phyloP scores from a whole-genome alignment of 2,329 filamentous ascomycete genomes.

The Hawksworthiomyces lignivorus region DNA sequence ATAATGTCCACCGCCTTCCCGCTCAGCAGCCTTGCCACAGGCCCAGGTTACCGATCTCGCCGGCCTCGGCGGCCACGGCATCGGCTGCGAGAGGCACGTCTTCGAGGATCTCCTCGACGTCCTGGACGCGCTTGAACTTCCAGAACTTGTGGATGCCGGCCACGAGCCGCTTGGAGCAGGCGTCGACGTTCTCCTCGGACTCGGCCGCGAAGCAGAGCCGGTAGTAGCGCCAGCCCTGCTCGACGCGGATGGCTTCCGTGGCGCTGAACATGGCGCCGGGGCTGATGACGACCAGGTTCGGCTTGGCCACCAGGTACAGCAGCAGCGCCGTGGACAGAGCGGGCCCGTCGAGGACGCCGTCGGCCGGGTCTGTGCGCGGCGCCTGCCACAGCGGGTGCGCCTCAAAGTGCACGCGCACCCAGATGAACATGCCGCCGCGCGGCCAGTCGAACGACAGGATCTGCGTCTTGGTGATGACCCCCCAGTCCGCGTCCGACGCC shows the following conservation, averaged over 20 bases:
- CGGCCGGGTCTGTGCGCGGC: slow-evolving; percentile 18
- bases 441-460: slow-evolving; percentile 75
- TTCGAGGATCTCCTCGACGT: slow-evolving; percentile 56
- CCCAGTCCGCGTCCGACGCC: slow-evolving; percentile 53
- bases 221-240: slow-evolving; percentile 62
- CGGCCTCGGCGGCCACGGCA: slow-evolving; percentile 10
- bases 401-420: slow-evolving; percentile 66
- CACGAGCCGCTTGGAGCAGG: slow-evolving; percentile 56
- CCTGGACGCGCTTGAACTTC: slow-evolving; percentile 58
- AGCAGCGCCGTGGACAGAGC: slow-evolving; percentile 59
- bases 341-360: slow-evolving; percentile 40
- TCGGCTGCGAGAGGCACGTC: slow-evolving; percentile 21
- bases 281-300: slow-evolving; percentile 60
- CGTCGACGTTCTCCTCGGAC: slow-evolving; percentile 59
- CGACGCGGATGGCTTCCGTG: slow-evolving; percentile 47
- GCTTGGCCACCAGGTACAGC: slow-evolving; percentile 61
- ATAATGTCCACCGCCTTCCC: background rate
- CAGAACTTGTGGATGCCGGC: slow-evolving; percentile 69
- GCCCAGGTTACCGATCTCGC: slow-evolving; percentile 23
- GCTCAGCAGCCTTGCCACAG: slow-evolving; percentile 24
- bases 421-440: slow-evolving; percentile 86
- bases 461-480: slow-evolving; percentile 64
- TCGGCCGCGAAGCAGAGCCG: slow-evolving; percentile 82
- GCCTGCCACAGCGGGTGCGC: slow-evolving; percentile 59
- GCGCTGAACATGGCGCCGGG: slow-evolving; percentile 71